Percentiles rank a stretch among this genome's conserved stretches.
Evolutionary conservation across 2,329 filamentous ascomycete species (phyloP).

Genomic region (Penicillium hesseltinei): DNA sequence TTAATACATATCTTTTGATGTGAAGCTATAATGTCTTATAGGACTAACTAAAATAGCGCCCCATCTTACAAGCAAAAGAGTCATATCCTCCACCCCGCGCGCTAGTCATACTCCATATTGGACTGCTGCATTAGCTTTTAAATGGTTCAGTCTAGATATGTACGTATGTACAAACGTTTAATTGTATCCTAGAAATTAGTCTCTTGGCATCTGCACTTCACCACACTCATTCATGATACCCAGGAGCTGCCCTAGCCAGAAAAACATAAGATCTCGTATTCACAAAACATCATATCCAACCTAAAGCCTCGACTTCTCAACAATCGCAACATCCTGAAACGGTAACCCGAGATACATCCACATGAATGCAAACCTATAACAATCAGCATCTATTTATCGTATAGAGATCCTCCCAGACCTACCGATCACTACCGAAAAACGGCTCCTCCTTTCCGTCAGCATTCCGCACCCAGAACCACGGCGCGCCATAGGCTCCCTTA

Average conservation of each 20-base stretch:
- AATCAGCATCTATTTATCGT: background rate
- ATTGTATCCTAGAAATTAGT: background rate
- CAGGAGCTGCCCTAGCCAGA: background rate
- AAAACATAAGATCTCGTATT: background rate
- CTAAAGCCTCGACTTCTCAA: conserved; percentile 21
- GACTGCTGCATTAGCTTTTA: background rate
- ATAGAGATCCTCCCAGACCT: conserved; percentile 31
- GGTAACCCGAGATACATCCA: conserved; percentile 63
- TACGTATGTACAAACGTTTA: background rate
- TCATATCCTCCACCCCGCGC: background rate
- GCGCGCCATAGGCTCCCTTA: conserved; percentile 70
- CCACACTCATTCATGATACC: background rate
- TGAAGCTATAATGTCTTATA: background rate
- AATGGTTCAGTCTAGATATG: background rate
- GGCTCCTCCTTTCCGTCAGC: conserved; percentile 58
- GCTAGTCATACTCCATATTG: too few species aligned
- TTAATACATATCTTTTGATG: background rate
- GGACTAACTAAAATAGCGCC: background rate
- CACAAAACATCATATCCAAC: background rate
- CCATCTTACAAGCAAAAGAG: background rate
- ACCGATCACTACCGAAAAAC: conserved; percentile 75
- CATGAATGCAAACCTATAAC: conserved; percentile 50
- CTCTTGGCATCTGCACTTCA: background rate
- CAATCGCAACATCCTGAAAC: conserved; percentile 29
- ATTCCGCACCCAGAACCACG: conserved; percentile 67